These are phyloP conservation scores for Spergularia marina DNA, from an alignment of 148 eudicot genomes.

Conservation along the genomic window DNA sequence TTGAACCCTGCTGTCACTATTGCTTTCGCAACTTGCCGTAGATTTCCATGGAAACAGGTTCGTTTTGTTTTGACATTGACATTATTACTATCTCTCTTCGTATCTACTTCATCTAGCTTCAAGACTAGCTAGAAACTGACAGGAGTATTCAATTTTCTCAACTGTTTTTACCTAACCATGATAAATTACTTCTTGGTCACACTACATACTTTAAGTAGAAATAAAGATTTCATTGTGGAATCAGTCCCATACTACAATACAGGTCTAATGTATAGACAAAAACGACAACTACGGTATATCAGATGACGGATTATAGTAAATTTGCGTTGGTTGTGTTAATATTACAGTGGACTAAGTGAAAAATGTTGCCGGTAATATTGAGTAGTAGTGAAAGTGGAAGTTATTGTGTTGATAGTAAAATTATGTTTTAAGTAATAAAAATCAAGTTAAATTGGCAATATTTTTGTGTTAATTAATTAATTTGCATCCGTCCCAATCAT, in stretches of 20 bases:
- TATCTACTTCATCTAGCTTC: neutral
- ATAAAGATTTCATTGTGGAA: neutral
- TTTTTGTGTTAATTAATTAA: neutral
- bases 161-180: slow-evolving; percentile 22
- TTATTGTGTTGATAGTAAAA: too few species aligned
- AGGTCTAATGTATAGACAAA: too few species aligned
- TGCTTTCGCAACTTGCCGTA: slow-evolving; percentile 79
- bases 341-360: too few species aligned
- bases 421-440: too few species aligned
- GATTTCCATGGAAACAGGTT: slow-evolving; percentile 97
- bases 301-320: too few species aligned
- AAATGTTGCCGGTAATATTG: neutral
- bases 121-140: neutral
- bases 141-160: slow-evolving; percentile 16
- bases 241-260: neutral
- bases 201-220: neutral
- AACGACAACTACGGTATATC: too few species aligned
- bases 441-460: too few species aligned
- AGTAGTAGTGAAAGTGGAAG: too few species aligned
- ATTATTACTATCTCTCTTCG: too few species aligned
- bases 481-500: neutral
- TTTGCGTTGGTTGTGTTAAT: too few species aligned
- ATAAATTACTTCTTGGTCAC: neutral
- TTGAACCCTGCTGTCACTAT: slow-evolving; percentile 95
- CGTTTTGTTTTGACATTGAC: neutral